Base-by-base conservation (phyloP, 148 eudicot genomes). In the Spergularia marina region DNA sequence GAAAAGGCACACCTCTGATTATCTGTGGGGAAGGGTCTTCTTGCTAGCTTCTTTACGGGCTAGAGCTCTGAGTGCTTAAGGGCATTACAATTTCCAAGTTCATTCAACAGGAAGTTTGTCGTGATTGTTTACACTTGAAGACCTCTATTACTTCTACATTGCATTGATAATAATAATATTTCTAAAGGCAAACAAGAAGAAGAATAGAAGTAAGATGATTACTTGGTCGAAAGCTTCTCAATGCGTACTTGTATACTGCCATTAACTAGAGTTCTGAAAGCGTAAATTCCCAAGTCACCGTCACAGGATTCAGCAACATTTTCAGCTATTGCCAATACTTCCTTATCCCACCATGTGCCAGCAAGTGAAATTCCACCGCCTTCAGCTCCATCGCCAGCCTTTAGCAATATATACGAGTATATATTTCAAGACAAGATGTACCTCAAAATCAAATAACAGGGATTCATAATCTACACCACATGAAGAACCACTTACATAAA, bases 371-470 rank as follows among this genome's bases (percentile, higher is more conserved):
- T 82, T 57, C 98, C 98, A 76, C 98, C 97, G 40, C 98, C 98
- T 75, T 84, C 97, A n/a, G 86, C 94, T 74, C 98, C 98, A 87
- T 93, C 98, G 49, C 98, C 98, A 54, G 70, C 85, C 98, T 93
- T 72, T 51, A 72, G 64, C 63, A 70, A 60, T 63, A 79, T 23
- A 23, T 23, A 23, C 25, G 25, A 23, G 25, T 23, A 23, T 23
- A 23, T 18, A 65, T 25, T 9, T 67, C 18, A 55, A 78, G 4
- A 71, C 18, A 55, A 78, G 4, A 71, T 9, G 39, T 60, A 59
- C 51, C 51, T 52, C 40, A 82, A 52, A 63, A 15, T 20, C 30
- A 4, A 55, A 25, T 76, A 17, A 47, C 17, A 74, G 65, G 64
- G 13, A 65, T n/a, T 21, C 40, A 62, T 64, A 72, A 58, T 61